phyloP scores from a whole-genome alignment of 352 stramenopile genomes.

The Phytophthora capsici region DNA sequence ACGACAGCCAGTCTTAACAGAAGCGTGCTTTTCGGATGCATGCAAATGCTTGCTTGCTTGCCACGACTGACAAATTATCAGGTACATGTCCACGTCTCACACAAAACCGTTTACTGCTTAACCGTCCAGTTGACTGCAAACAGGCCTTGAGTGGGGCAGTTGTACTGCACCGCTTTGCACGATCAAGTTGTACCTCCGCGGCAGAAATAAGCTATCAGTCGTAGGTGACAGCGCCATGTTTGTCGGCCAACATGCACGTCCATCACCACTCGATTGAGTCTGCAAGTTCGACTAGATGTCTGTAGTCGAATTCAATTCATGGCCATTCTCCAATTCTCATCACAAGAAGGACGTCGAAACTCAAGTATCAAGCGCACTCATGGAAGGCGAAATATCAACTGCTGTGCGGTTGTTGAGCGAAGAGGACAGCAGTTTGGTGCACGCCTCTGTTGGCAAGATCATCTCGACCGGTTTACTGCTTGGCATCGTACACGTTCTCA shows the following conservation, averaged over 20 bases:
- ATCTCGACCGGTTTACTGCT: constrained; percentile 51
- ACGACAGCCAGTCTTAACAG: no score
- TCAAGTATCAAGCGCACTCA: background rate
- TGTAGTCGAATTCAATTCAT: background rate
- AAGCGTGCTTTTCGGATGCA: background rate
- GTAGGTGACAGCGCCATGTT: background rate
- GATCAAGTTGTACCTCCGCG: background rate
- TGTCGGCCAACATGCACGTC: background rate
- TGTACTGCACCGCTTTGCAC: background rate
- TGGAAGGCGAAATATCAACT: constrained; percentile 9
- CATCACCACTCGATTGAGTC: background rate
- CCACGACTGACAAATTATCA: background rate
- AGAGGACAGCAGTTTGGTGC: constrained; percentile 32
- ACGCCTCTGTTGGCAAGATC: constrained; percentile 47
- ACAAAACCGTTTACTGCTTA: background rate
- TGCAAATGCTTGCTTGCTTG: background rate
- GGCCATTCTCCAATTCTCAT: constrained; percentile 8
- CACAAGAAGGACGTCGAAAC: constrained; percentile 7
- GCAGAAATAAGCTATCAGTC: constrained; percentile 3
- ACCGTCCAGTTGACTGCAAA: background rate
- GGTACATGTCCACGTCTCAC: background rate
- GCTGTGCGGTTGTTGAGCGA: constrained; percentile 21
- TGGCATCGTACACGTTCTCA: constrained; percentile 55
- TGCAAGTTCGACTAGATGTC: background rate
- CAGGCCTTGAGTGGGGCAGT: background rate